phyloP scores from a whole-genome alignment of 371 early-diverging fungal species.

The Mucor irregularis region DNA sequence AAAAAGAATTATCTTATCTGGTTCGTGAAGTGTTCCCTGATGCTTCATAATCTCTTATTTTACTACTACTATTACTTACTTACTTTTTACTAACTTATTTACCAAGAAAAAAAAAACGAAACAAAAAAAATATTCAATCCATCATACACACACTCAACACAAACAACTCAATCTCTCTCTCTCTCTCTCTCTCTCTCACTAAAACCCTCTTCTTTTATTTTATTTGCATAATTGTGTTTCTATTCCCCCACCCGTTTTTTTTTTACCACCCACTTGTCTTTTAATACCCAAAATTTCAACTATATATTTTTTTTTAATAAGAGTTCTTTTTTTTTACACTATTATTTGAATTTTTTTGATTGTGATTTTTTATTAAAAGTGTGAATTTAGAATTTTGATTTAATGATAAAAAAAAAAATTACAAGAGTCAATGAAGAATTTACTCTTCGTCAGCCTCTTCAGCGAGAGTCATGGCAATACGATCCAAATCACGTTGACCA shows the following conservation, averaged over 20 bases:
- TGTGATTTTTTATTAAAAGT: not conserved
- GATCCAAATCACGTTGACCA: slow-evolving; percentile 85
- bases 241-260: not conserved
- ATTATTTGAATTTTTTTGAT: not conserved
- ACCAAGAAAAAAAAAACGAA: not conserved
- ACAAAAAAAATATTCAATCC: not conserved
- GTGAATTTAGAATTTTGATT: not conserved
- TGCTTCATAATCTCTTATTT: slow-evolving; percentile 3
- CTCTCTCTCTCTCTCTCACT: not conserved
- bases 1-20: slow-evolving; percentile 38
- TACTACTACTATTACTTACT: too few relatives aligned
- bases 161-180: not conserved
- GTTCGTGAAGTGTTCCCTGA: slow-evolving; percentile 49
- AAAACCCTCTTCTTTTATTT: not conserved
- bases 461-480: slow-evolving; percentile 56
- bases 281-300: too few relatives aligned
- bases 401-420: slow-evolving; percentile 3
- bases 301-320: too few relatives aligned
- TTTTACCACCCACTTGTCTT: not conserved
- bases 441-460: slow-evolving; percentile 33
- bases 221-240: too few relatives aligned
- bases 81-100: not conserved
- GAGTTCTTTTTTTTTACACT: too few relatives aligned
- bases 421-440: too few relatives aligned
- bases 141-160: not conserved